These are phyloP conservation scores for Gossypium anomalum DNA, from an alignment of 345 rosid genomes.

Conservation along the genomic window DNA sequence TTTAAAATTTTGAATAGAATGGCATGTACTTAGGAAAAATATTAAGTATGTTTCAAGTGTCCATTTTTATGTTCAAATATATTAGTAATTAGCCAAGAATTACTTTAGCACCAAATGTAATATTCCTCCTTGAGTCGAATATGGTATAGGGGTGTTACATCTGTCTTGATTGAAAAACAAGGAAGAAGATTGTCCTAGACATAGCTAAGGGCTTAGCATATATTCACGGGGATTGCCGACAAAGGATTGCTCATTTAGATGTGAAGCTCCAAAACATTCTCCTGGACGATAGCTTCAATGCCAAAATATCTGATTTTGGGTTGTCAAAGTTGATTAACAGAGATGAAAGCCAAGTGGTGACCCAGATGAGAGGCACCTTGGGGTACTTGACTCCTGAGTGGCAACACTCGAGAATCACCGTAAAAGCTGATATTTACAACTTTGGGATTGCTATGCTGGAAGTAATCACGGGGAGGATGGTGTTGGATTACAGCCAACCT, in stretches of 20 bases:
- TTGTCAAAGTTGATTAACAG: not conserved
- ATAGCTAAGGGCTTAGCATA: conserved; percentile 11
- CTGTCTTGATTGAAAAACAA: conserved; percentile 3
- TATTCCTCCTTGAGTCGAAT: too few species aligned
- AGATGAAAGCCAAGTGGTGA: not conserved
- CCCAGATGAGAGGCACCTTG: not conserved
- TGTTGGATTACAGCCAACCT: not conserved
- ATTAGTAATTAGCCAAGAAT: too few species aligned
- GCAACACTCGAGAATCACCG: not conserved
- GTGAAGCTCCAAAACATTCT: conserved; percentile 12
- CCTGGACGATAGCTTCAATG: not conserved
- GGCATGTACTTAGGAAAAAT: too few species aligned
- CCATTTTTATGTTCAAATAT: too few species aligned
- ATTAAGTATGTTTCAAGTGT: too few species aligned
- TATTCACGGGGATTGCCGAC: conserved; percentile 3
- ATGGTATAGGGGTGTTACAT: too few species aligned
- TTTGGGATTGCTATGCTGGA: not conserved
- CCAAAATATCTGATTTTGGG: conserved; percentile 3
- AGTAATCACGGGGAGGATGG: not conserved
- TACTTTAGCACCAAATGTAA: too few species aligned
- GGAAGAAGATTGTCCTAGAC: not conserved
- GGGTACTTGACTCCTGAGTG: conserved; percentile 8
- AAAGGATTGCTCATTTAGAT: conserved; percentile 5
- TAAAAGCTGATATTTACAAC: not conserved
- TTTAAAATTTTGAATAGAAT: too few species aligned